These are phyloP conservation scores for Calophaca sinica DNA, from an alignment of 306 rosid species.

Conservation along the genomic window DNA sequence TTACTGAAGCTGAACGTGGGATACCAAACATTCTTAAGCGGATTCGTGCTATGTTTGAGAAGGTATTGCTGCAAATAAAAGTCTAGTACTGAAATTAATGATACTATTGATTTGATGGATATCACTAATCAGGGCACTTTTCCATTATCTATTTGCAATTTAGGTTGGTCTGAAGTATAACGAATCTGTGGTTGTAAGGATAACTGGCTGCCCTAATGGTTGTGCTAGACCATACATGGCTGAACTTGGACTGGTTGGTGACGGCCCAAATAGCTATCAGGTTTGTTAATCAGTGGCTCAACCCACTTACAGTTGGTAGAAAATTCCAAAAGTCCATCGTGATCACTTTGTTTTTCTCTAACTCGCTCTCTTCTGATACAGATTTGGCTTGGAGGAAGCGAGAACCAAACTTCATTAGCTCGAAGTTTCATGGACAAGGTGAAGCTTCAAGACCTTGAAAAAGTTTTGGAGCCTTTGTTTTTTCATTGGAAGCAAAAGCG, in stretches of 20 bases:
- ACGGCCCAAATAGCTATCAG: conserved; percentile 99
- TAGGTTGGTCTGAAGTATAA: conserved; percentile 95
- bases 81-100: neutral
- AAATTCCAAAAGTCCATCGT: conserved; percentile 6
- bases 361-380: conserved; percentile 38
- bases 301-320: conserved; percentile 13
- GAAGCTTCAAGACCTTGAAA: conserved; percentile 91
- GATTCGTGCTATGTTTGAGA: conserved; percentile 88
- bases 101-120: conserved; percentile 27
- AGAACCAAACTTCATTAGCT: conserved; percentile 84
- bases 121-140: conserved; percentile 28
- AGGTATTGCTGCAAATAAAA: conserved; percentile 58
- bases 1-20: conserved; percentile 98
- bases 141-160: conserved; percentile 32
- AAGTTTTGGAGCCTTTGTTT: conserved; percentile 87
- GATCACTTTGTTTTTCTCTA: neutral
- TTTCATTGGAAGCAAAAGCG: conserved; percentile 90
- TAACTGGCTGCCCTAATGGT: conserved; percentile 97
- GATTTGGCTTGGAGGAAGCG: conserved; percentile 98
- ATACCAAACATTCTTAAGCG: conserved; percentile 91
- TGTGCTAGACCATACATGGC: conserved; percentile 99
- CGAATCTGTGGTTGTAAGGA: conserved; percentile 87
- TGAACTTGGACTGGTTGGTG: conserved; percentile 97
- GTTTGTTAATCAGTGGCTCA: conserved; percentile 54
- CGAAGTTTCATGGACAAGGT: conserved; percentile 88